Conservation (phyloP, 768 basidiomycete genomes). For the Leccinum boreale region DNA sequence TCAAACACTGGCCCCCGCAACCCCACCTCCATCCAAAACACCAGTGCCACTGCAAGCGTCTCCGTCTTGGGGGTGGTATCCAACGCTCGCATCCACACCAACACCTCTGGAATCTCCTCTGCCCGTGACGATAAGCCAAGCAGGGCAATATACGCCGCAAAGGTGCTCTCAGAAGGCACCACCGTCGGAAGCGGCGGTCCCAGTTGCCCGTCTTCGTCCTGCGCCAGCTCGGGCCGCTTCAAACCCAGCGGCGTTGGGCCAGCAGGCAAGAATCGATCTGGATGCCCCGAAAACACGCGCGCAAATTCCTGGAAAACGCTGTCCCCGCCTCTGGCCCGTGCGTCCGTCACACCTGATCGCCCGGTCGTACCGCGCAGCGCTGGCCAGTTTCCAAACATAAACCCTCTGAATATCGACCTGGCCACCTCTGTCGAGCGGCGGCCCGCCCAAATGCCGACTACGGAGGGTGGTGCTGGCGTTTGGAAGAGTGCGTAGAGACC, state of each 20-base stretch:
- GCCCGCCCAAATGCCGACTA: conserved; percentile 44
- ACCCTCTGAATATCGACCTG: conserved; percentile 50
- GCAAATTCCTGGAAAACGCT: conserved; percentile 21
- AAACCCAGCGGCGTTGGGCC: neutral
- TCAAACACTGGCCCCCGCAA: conserved; percentile 59
- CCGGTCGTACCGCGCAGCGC: conserved; percentile 29
- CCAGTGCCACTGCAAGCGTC: conserved; percentile 60
- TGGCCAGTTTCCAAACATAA: conserved; percentile 58
- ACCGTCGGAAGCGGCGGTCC: conserved; percentile 33
- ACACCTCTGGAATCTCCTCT: conserved; percentile 58
- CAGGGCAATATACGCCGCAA: conserved; percentile 56
- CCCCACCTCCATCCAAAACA: conserved; percentile 71
- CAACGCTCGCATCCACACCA: conserved; percentile 74
- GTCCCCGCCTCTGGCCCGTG: conserved; percentile 12
- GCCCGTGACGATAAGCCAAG: conserved; percentile 49
- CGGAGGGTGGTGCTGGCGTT: conserved; percentile 26
- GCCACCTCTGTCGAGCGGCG: conserved; percentile 47
- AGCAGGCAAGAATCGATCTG: conserved; percentile 11
- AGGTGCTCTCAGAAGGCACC: conserved; percentile 49
- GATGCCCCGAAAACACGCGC: conserved; percentile 9
- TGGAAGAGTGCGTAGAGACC: conserved; percentile 13
- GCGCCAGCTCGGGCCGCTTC: conserved; percentile 5
- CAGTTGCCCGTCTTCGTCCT: conserved; percentile 1
- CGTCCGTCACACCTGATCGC: conserved; percentile 23
- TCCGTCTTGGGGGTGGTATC: conserved; percentile 40